Percentiles rank a stretch among this genome's conserved stretches.
These are phyloP conservation scores for Geoglossum glabrum DNA, from an alignment of 495 filamentous ascomycete genomes.

Conservation along the genomic window DNA sequence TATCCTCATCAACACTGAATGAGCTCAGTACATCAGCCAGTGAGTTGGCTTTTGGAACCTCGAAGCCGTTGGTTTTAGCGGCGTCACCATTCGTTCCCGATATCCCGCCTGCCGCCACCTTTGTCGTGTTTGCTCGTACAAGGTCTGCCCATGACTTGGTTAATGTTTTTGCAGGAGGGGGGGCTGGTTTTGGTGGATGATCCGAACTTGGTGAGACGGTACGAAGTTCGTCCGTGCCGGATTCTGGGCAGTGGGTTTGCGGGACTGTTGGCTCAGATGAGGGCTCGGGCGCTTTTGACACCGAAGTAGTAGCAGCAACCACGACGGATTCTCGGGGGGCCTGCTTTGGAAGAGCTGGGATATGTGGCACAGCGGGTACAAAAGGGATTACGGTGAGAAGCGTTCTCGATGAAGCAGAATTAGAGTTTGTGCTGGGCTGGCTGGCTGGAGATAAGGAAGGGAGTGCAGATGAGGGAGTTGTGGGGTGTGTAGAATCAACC, in stretches of 20 bases:
- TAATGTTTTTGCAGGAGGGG: conserved; percentile 13
- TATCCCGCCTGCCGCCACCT: conserved; percentile 14
- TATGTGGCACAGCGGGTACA: conserved; percentile 36
- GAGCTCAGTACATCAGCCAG: conserved; percentile 50
- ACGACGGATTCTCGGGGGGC: conserved; percentile 6
- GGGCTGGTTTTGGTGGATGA: not conserved
- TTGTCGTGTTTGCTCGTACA: conserved; percentile 31
- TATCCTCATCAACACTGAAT: conserved; percentile 37
- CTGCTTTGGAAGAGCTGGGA: conserved; percentile 20
- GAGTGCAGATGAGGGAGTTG: conserved; percentile 42
- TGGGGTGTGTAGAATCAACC: conserved; percentile 43
- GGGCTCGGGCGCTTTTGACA: not conserved
- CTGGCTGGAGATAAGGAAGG: conserved; percentile 2
- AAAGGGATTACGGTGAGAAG: conserved; percentile 44
- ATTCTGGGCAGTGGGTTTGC: too few relatives aligned
- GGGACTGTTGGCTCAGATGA: not conserved
- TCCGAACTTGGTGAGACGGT: not conserved
- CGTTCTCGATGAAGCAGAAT: conserved; percentile 23
- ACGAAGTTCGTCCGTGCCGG: not conserved
- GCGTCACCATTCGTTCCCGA: conserved; percentile 9
- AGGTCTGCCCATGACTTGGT: conserved; percentile 68
- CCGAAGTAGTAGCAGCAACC: conserved; percentile 15
- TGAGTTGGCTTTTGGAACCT: conserved; percentile 34
- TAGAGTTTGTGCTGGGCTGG: conserved; percentile 21
- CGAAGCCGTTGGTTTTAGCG: conserved; percentile 25